These are phyloP conservation scores for Pseudonitzschia pungens DNA, from an alignment of 108 stramenopile genomes.

Conservation along the genomic window DNA sequence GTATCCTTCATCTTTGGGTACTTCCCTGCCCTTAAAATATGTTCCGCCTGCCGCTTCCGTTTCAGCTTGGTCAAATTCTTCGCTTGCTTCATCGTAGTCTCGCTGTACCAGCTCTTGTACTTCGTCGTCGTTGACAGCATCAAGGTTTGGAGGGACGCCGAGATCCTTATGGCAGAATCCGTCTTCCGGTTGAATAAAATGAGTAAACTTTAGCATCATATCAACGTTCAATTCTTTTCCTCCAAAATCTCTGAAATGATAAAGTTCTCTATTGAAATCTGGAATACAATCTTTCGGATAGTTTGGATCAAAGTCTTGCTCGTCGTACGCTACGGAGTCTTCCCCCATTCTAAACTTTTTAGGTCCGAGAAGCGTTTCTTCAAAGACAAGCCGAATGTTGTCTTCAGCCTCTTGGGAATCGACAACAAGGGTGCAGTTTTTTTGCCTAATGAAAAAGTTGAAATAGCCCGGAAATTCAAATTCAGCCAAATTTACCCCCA, in stretches of 20 bases:
- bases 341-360: conserved; percentile 63
- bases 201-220: conserved; percentile 75
- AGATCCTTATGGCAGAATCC: conserved; percentile 50
- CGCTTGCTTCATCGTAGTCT: conserved; percentile 24
- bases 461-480: conserved; percentile 97
- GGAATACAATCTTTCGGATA: conserved; percentile 83
- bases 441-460: conserved; percentile 88
- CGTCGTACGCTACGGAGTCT: conserved; percentile 51
- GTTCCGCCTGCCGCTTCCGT: conserved; percentile 10
- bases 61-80: conserved; percentile 20
- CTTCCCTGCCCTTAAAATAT: conserved; percentile 10
- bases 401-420: conserved; percentile 80
- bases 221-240: conserved; percentile 80
- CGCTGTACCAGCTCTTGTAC: conserved; percentile 33
- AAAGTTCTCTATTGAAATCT: conserved; percentile 84
- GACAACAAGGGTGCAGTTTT: conserved; percentile 85
- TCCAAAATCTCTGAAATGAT: conserved; percentile 82
- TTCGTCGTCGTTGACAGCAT: conserved; percentile 23
- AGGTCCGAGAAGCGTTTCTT: conserved; percentile 85
- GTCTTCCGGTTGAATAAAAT: conserved; percentile 65
- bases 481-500: conserved; percentile 93
- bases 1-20: conserved; percentile 6
- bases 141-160: conserved; percentile 53
- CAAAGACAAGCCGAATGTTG: conserved; percentile 80
- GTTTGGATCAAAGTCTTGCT: conserved; percentile 81